A percentile compares a stretch with the other conserved stretches of the same genome.
These are phyloP conservation scores for Lichtheimia hyalospora DNA, from an alignment of 371 early-diverging fungal genomes.

Conservation along the genomic window DNA sequence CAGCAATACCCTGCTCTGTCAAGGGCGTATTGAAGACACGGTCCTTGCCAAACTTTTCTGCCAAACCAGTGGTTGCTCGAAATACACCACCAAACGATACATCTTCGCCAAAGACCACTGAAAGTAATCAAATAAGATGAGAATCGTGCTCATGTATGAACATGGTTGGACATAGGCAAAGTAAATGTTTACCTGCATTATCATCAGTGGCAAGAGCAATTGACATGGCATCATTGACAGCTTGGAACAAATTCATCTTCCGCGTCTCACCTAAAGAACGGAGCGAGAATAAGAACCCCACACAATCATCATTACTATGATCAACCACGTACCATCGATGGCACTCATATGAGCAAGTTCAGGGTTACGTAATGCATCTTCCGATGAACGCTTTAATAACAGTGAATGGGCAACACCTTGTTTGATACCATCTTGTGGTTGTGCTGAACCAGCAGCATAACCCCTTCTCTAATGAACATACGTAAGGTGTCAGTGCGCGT, in stretches of 20 bases:
- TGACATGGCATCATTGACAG: constrained; percentile 93
- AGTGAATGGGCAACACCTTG: constrained; percentile 77
- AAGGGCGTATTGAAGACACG: constrained; percentile 97
- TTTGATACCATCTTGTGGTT: constrained; percentile 80
- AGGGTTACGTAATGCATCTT: constrained; percentile 75
- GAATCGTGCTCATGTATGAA: background rate
- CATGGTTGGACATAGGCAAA: background rate
- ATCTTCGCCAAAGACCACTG: constrained; percentile 97
- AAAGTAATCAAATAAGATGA: background rate
- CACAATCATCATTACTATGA: background rate
- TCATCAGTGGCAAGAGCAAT: constrained; percentile 89
- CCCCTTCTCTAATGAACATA: constrained; percentile 14
- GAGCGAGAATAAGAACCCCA: background rate
- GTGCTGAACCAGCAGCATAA: constrained; percentile 38
- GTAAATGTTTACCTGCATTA: constrained; percentile 63
- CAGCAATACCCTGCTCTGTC: constrained; percentile 96
- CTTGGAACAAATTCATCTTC: constrained; percentile 93
- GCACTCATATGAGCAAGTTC: constrained; percentile 67
- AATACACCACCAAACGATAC: constrained; percentile 98
- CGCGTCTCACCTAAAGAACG: constrained; percentile 64
- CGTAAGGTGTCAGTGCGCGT: too few species aligned
- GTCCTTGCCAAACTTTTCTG: constrained; percentile 87
- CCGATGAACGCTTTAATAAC: constrained; percentile 67
- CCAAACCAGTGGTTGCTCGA: constrained; percentile 91
- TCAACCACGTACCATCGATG: constrained; percentile 47